Conservation (phyloP, 768 basidiomycete genomes). For the Amylocystis lapponica region DNA sequence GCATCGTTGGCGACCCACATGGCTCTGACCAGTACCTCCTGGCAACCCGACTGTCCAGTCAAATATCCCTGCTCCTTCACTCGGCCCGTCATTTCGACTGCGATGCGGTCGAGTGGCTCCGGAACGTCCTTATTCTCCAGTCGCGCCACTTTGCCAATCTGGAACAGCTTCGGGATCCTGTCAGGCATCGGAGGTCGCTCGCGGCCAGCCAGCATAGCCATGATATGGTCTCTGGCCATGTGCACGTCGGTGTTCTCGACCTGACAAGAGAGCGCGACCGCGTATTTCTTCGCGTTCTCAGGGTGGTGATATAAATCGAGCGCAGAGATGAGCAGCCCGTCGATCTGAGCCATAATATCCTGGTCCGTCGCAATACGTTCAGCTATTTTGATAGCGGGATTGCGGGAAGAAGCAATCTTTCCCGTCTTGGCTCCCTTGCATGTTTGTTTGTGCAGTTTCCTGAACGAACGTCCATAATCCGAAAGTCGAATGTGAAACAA, state of each 20-base stretch:
- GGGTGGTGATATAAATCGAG: conserved; percentile 12
- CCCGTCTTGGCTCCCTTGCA: conserved; percentile 1
- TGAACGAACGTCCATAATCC: background rate
- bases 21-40: conserved; percentile 1
- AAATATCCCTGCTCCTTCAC: background rate
- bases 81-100: background rate
- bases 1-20: conserved; percentile 1
- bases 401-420: conserved; percentile 1
- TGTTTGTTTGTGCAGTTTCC: conserved; percentile 10
- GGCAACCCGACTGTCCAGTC: background rate
- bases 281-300: conserved; percentile 6
- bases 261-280: conserved; percentile 4
- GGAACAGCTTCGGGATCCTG: conserved; percentile 10
- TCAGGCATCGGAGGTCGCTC: conserved; percentile 7
- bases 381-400: conserved; percentile 7
- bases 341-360: conserved; percentile 8
- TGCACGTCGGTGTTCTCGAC: conserved; percentile 3
- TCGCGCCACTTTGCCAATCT: conserved; percentile 4
- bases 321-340: conserved; percentile 10
- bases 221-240: background rate
- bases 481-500: too few species aligned
- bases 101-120: conserved; percentile 2
- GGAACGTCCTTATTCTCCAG: conserved; percentile 5
- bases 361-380: conserved; percentile 6
- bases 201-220: conserved; percentile 1